These are phyloP conservation scores for Zymoseptoria tritici DNA, from an alignment of 2,329 filamentous ascomycete species.

Conservation along the genomic window DNA sequence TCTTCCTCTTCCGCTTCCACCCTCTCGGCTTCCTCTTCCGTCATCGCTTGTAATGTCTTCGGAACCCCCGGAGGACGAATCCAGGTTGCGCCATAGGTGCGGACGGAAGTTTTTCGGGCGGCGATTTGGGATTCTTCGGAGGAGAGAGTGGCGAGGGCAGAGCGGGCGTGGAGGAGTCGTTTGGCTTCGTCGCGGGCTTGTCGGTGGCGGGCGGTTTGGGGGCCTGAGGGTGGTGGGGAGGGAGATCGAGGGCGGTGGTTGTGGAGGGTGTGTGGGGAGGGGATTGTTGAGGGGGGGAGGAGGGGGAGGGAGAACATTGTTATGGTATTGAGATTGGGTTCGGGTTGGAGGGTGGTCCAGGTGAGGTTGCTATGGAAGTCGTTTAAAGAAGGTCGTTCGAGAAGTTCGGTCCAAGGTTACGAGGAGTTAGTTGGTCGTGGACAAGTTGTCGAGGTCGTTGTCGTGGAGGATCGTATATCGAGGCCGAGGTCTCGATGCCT, in stretches of 20 bases:
- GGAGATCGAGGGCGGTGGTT: slow-evolving; percentile 22
- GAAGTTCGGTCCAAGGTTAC: neutral
- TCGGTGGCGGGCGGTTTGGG: slow-evolving; percentile 23
- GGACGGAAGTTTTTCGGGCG: slow-evolving; percentile 70
- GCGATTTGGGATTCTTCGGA: slow-evolving; percentile 71
- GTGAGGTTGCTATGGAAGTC: too few species aligned
- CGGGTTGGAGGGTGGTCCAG: too few species aligned
- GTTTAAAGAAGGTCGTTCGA: neutral
- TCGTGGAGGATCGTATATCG: neutral
- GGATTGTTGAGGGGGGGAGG: slow-evolving; percentile 24
- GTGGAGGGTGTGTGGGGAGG: slow-evolving; percentile 18
- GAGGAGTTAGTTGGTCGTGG: neutral
- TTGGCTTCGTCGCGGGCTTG: slow-evolving; percentile 28
- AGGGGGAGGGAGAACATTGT: slow-evolving; percentile 29
- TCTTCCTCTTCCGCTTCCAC: slow-evolving; percentile 75
- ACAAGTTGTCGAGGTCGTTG: neutral
- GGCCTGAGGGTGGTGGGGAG: slow-evolving; percentile 21
- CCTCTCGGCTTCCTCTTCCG: slow-evolving; percentile 81
- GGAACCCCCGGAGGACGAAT: slow-evolving; percentile 78
- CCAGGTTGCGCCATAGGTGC: slow-evolving; percentile 84
- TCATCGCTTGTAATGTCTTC: slow-evolving; percentile 84
- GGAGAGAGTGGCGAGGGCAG: slow-evolving; percentile 52
- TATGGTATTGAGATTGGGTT: too few species aligned
- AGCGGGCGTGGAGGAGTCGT: slow-evolving; percentile 36
- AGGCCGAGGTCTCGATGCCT: too few species aligned